Base-by-base conservation (phyloP, 2,329 filamentous ascomycete species). In the Sporothrix phasma region DNA sequence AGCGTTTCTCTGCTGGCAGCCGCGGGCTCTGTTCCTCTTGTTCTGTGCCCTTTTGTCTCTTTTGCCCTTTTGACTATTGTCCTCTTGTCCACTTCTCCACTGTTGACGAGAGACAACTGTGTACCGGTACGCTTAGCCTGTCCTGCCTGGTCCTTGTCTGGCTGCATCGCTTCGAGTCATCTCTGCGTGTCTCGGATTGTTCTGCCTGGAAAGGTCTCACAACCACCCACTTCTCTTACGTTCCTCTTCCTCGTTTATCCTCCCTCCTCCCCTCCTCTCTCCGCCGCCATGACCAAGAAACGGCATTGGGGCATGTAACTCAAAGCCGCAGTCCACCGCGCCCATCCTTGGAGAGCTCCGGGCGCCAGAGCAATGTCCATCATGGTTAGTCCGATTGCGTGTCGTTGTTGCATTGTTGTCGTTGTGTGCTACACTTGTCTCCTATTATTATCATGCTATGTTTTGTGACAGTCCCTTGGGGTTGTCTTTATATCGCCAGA, bases 231-330 rank as follows among this genome's bases (percentile, higher is more conserved):
- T 24, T 19, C 31, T 34, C 43, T 11, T 22, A 43, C 15, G 3
- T 29, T 31, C 11, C 24, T 34, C 58, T 37, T 37, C 41, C 10
- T 49, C 46, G 7, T 61, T 22, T 37, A 26, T 31, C 5, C 7
- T 58, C 31, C 31, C 29, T 22, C n/a, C 47, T 7, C 34, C 5
- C 13, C 6, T 45, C 7, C 29, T 31, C 15, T 13, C 43, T 43
- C 17, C 15, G 53, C n/a, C 37, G 17, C 60, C 47, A 87, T 87
- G 84, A 82, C 84, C 74, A 87, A 86, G 78, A 87, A 86, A 79
- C 79, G 82, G 74, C 80, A 82, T 64, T 77, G 80, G 69, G 70
- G 74, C 69, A 78, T 77, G 70, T 84, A n/a, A 81, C 70, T 82
- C 83, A 68, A 87, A 86, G 73, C 84, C 84, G 68, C 79, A 76